Conservation (phyloP, 352 stramenopile genomes). For the Pythium utonaiense region DNA sequence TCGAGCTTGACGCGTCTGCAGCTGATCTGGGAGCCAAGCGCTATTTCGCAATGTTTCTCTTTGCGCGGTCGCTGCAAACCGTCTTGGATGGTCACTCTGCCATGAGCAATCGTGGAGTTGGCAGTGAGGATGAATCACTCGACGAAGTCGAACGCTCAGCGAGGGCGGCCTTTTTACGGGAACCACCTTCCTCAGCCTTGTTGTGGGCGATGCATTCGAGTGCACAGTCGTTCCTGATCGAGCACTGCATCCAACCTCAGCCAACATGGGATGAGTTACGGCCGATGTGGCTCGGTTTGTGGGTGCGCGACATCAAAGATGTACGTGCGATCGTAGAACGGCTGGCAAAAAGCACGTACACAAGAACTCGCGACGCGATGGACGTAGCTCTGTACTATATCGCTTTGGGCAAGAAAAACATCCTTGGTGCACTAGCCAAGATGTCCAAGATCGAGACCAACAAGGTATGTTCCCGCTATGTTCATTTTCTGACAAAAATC, state of each 20-base stretch:
- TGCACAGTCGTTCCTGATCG: constrained; percentile 70
- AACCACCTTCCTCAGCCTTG: constrained; percentile 66
- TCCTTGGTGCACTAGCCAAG: constrained; percentile 69
- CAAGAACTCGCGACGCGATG: constrained; percentile 66
- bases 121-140: constrained; percentile 14
- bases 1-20: constrained; percentile 73
- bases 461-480: constrained; percentile 36
- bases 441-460: constrained; percentile 66
- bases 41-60: constrained; percentile 69
- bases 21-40: constrained; percentile 74
- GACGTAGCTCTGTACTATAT: constrained; percentile 72
- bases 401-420: constrained; percentile 76
- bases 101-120: constrained; percentile 20
- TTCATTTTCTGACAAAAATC: not conserved
- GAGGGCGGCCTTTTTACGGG: constrained; percentile 26
- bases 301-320: constrained; percentile 75
- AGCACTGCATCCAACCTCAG: constrained; percentile 55
- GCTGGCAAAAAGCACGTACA: constrained; percentile 63
- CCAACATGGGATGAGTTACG: constrained; percentile 64
- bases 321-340: constrained; percentile 63
- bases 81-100: constrained; percentile 27
- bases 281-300: constrained; percentile 73
- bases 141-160: constrained; percentile 17
- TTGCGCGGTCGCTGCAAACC: constrained; percentile 52
- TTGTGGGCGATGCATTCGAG: constrained; percentile 83